Percentiles rank a stretch among this genome's conserved stretches.
Conservation (phyloP, 345 rosid genomes). For the Ailanthus altissimus region DNA sequence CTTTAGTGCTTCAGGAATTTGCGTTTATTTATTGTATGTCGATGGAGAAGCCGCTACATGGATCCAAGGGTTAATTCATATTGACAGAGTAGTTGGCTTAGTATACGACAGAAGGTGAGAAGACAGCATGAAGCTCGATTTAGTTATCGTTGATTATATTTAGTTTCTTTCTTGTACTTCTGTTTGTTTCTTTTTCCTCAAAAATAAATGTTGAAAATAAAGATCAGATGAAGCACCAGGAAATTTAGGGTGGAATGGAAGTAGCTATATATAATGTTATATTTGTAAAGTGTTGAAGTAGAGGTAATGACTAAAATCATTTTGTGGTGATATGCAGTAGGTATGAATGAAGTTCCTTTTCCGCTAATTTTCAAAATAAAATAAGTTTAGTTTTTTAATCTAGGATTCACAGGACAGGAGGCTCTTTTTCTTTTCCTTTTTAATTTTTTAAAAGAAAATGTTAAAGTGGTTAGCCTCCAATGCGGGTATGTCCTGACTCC, state of each 20-base stretch:
- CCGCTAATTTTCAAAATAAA: too few relatives aligned
- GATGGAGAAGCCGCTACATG: not conserved
- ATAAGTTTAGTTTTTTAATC: too few relatives aligned
- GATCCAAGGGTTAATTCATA: not conserved
- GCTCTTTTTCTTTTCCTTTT: too few relatives aligned
- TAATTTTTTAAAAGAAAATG: too few relatives aligned
- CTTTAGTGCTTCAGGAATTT: constrained; percentile 18
- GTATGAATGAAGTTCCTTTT: too few relatives aligned
- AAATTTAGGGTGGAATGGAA: not conserved
- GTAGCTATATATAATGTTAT: not conserved
- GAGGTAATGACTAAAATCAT: too few relatives aligned
- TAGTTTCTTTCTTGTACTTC: not conserved
- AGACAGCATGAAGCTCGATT: too few relatives aligned
- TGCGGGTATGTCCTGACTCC: not conserved
- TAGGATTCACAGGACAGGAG: too few relatives aligned
- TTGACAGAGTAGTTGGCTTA: not conserved
- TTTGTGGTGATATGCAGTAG: too few relatives aligned
- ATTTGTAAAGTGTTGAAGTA: too few relatives aligned
- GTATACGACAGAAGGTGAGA: not conserved
- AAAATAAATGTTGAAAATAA: not conserved
- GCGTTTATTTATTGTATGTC: not conserved
- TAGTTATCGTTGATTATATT: too few relatives aligned
- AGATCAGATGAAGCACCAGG: not conserved
- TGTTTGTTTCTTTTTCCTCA: not conserved
- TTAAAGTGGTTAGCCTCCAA: not conserved